These are phyloP conservation scores for Flammula alnicola DNA, from an alignment of 1,284 basidiomycete genomes.

Conservation along the genomic window DNA sequence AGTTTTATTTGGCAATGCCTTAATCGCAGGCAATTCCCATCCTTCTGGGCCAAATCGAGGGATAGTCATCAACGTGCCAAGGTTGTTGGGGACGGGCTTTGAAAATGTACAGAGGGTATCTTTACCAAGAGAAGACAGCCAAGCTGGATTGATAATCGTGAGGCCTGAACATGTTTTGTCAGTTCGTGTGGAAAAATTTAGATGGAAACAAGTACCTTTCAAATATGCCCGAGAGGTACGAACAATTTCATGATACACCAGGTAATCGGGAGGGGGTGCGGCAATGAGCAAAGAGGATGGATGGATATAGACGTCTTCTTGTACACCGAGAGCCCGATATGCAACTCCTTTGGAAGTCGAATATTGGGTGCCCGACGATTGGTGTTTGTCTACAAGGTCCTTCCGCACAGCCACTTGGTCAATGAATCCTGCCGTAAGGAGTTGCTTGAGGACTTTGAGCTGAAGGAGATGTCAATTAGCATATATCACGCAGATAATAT, in stretches of 20 bases:
- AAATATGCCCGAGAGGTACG: conserved; percentile 79
- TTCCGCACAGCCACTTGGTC: conserved; percentile 96
- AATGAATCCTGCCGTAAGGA: conserved; percentile 90
- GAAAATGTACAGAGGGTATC: conserved; percentile 86
- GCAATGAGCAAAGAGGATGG: conserved; percentile 83
- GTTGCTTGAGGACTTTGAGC: conserved; percentile 91
- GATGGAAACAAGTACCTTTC: conserved; percentile 59
- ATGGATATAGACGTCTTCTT: conserved; percentile 93
- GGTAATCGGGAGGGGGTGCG: conserved; percentile 80
- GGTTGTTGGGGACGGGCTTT: conserved; percentile 78
- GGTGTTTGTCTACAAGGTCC: conserved; percentile 71
- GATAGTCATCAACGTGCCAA: conserved; percentile 69
- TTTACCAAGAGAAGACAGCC: conserved; percentile 85
- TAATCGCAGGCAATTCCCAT: conserved; percentile 85
- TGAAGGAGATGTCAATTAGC: conserved; percentile 36
- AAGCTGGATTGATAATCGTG: conserved; percentile 87
- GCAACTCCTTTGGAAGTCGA: conserved; percentile 81
- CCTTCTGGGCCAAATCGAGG: conserved; percentile 84
- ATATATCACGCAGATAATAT: background rate
- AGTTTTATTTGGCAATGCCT: conserved; percentile 37
- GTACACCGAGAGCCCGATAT: conserved; percentile 83
- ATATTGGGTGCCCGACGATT: conserved; percentile 68
- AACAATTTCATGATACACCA: conserved; percentile 86
- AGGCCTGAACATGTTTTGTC: conserved; percentile 54
- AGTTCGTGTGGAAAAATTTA: background rate